Percentiles rank a stretch among this genome's conserved stretches.
phyloP scores from a whole-genome alignment of 2,329 filamentous ascomycete genomes.

The Alternaria hordeiaustralica region DNA sequence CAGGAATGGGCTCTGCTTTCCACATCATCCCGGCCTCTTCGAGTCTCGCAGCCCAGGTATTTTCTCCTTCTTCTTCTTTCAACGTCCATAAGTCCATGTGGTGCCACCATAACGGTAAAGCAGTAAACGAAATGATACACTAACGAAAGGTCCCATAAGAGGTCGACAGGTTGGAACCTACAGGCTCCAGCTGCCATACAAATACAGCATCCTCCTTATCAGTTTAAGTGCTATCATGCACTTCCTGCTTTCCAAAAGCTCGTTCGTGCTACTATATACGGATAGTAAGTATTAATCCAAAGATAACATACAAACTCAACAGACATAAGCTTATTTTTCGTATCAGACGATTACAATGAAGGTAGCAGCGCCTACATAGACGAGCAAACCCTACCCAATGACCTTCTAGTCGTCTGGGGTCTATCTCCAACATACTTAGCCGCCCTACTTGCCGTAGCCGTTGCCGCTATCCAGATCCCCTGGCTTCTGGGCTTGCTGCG shows the following conservation, averaged over 20 bases:
- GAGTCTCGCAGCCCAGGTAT: not conserved
- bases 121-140: no score
- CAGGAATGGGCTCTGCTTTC: not conserved
- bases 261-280: not conserved
- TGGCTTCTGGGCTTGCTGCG: not conserved
- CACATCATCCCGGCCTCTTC: not conserved
- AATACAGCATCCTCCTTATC: not conserved
- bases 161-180: not conserved
- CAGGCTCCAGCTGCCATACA: not conserved
- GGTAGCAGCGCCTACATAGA: no score
- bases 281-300: no score
- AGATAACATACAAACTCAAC: no score
- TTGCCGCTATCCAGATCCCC: not conserved
- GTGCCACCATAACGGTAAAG: no score
- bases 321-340: no score
- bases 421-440: not conserved
- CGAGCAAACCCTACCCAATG: no score
- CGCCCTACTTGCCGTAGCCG: not conserved
- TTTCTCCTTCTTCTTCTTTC: not conserved
- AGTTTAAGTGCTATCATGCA: not conserved
- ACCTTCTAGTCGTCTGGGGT: not conserved
- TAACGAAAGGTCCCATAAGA: not conserved
- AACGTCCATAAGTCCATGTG: no score
- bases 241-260: not conserved
- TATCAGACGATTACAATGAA: no score